Conservation (phyloP, 331 rosid genomes). For the Acacia pycnantha region DNA sequence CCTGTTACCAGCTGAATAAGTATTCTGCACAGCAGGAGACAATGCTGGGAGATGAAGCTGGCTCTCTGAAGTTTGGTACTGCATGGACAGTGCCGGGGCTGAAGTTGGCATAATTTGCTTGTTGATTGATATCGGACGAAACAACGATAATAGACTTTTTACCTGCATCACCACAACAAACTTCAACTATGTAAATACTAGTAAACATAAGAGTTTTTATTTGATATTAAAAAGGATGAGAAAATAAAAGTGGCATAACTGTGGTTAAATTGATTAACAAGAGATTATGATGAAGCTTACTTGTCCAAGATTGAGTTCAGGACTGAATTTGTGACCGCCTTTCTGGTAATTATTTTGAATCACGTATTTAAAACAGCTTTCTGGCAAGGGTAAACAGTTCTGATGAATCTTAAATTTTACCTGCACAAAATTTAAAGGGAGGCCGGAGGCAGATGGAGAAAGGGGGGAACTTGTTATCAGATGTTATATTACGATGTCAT, state of each 20-base stretch:
- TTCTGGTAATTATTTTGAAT: constrained; percentile 47
- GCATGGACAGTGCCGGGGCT: constrained; percentile 24
- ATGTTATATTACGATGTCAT: neutral
- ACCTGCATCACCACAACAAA: constrained; percentile 36
- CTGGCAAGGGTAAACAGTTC: constrained; percentile 46
- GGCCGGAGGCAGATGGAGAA: constrained; percentile 6
- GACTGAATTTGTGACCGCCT: constrained; percentile 36
- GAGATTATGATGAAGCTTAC: constrained; percentile 31
- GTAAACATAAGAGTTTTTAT: neutral
- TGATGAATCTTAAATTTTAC: constrained; percentile 42
- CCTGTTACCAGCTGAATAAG: constrained; percentile 18
- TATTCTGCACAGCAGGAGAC: constrained; percentile 12
- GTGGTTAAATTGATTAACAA: neutral
- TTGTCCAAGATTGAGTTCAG: constrained; percentile 44
- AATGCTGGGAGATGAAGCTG: constrained; percentile 26
- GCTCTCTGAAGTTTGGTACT: constrained; percentile 1
- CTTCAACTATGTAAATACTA: neutral
- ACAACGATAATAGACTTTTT: constrained; percentile 36
- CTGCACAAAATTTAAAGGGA: constrained; percentile 32
- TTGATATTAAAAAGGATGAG: neutral
- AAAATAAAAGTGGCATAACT: neutral
- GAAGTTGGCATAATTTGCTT: constrained; percentile 25
- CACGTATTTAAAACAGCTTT: constrained; percentile 37
- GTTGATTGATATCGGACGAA: constrained; percentile 32
- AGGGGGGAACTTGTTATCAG: neutral